Base-by-base conservation (phyloP, 2,329 filamentous ascomycete genomes). In the Cladosporium sp. region DNA sequence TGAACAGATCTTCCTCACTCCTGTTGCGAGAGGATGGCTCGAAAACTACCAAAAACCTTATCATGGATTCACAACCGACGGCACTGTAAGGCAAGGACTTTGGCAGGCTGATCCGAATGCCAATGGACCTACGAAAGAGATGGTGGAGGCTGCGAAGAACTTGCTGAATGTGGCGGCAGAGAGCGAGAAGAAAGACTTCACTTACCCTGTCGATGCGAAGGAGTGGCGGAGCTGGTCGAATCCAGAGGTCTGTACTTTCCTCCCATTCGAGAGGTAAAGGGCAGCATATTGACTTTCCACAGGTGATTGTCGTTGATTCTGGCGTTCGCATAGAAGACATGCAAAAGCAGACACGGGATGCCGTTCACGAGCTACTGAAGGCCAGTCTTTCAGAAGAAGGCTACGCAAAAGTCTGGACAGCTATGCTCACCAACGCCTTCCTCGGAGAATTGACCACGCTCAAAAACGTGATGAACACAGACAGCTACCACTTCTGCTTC, bases 381-480 rank as follows among this genome's bases (percentile, higher is more conserved):
- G 62, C 73, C 0, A 80, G 81, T 0, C 73, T 89, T 0, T 87
- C 84, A 0, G 76, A 81, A 0, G 82, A 85, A 61, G 85, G 86
- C 12, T 89, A 87, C 68, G 67, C 75, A 12, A 89, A 89, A 60
- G 84, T 85, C 7, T 51, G 83, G 3, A 75, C 72, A 1, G 84
- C 85, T 0, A 88, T 87, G 84, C 80, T 80, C 51, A 80, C 86
- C 62, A 89, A 89, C 67, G 81, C 83, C 44, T 88, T 88, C 68
- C 76, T 89, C 0, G 85, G 85, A 38, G 76, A 86, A 52, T 73
- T 89, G 0, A 81, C 86, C 22, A 63, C 78, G 24, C 75, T 80
- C 0, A 76, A 78, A 0, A 65, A 71, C 7, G 78, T 89, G 44
- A 81, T 86, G 77, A 88, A 88, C 69, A 80, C 87, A 63, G 80